Evolutionary conservation across 2,329 filamentous ascomycete genomes (phyloP).

Genomic region (Pyrenochaeta sp.): DNA sequence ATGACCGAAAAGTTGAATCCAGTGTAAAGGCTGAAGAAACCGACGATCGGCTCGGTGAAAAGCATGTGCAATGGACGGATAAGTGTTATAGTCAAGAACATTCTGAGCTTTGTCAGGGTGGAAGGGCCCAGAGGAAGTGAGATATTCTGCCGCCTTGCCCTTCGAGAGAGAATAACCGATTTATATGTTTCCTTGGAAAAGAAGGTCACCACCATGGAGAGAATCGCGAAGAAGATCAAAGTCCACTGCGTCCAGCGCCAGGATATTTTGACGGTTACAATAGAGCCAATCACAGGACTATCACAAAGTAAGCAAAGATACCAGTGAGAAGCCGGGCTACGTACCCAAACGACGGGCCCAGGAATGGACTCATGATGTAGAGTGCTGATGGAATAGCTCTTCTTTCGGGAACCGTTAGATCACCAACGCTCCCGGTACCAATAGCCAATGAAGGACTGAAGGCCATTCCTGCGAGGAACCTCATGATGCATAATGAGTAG

Average conservation of each 20-base stretch:
- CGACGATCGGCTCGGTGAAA: slow-evolving; percentile 36
- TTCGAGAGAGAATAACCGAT: slow-evolving; percentile 36
- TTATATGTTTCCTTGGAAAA: slow-evolving; percentile 60
- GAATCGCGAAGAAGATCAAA: slow-evolving; percentile 50
- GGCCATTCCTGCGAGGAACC: slow-evolving; percentile 56
- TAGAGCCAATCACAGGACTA: slow-evolving; percentile 52
- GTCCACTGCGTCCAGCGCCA: slow-evolving; percentile 51
- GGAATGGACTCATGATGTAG: slow-evolving; percentile 45
- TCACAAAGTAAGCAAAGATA: neutral
- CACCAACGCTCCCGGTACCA: slow-evolving; percentile 46
- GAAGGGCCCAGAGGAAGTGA: slow-evolving; percentile 6
- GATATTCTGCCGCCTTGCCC: neutral
- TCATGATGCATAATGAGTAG: slow-evolving; percentile 73
- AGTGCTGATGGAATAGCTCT: slow-evolving; percentile 35
- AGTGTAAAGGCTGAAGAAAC: slow-evolving; percentile 23
- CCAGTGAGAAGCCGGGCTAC: neutral
- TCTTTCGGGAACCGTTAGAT: slow-evolving; percentile 36
- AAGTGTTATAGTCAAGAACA: slow-evolving; percentile 1
- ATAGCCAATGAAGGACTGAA: slow-evolving; percentile 40
- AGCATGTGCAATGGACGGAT: slow-evolving; percentile 47
- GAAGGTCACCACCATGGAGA: slow-evolving; percentile 48
- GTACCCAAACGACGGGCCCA: slow-evolving; percentile 33
- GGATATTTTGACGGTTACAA: slow-evolving; percentile 44
- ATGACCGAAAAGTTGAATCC: slow-evolving; percentile 36
- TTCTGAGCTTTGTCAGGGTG: neutral